Conservation (phyloP, 129 eudicot genomes). For the Lactuca saligna region DNA sequence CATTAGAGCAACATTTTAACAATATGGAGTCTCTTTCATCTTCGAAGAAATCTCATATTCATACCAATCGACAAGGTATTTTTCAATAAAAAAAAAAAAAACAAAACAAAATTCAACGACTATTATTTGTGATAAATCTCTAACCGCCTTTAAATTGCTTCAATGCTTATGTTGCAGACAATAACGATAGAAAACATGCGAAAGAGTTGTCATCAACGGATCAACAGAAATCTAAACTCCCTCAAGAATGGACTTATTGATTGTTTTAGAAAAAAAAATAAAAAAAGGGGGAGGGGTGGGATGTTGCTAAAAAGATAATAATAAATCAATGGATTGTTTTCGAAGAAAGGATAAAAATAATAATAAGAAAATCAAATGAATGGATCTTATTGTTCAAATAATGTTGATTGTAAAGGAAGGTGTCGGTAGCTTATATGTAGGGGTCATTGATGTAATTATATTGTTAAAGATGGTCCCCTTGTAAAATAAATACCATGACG, state of each 20-base stretch:
- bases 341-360: not conserved
- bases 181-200: slow-evolving; percentile 24
- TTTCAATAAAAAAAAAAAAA: no score
- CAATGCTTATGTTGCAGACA: slow-evolving; percentile 18
- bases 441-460: slow-evolving; percentile 28
- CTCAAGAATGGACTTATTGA: slow-evolving; percentile 65
- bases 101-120: not conserved
- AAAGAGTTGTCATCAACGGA: slow-evolving; percentile 15
- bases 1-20: slow-evolving; percentile 52
- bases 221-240: slow-evolving; percentile 41
- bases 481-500: slow-evolving; percentile 19
- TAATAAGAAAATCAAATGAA: not conserved
- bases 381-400: slow-evolving; percentile 10
- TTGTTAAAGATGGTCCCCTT: slow-evolving; percentile 16
- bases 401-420: slow-evolving; percentile 19
- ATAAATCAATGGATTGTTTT: slow-evolving; percentile 21
- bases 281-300: not conserved
- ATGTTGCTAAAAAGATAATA: not conserved
- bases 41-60: slow-evolving; percentile 21
- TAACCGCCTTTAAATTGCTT: no score
- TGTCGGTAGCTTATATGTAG: slow-evolving; percentile 25
- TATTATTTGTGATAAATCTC: not conserved
- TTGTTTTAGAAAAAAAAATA: not conserved
- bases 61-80: slow-evolving; percentile 23
- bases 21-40: slow-evolving; percentile 35